These are phyloP conservation scores for Ceratobasidium sp. DNA, from an alignment of 1,284 basidiomycete genomes.

Conservation along the genomic window DNA sequence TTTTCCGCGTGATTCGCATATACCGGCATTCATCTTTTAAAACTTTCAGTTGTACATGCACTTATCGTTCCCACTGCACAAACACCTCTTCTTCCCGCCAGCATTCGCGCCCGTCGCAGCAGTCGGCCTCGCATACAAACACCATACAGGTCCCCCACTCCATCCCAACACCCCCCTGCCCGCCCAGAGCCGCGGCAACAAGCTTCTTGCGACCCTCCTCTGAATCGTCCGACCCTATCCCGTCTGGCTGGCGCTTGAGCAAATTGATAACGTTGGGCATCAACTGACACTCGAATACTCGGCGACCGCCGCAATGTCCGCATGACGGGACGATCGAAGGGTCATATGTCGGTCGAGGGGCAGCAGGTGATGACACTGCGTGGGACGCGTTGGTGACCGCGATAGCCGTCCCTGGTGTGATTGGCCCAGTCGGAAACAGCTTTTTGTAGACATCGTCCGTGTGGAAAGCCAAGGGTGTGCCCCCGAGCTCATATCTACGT, in stretches of 20 bases:
- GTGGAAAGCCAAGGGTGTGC: conserved; percentile 75
- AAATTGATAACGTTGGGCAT: conserved; percentile 87
- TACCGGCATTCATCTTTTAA: neutral
- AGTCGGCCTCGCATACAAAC: conserved; percentile 79
- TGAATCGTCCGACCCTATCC: conserved; percentile 45
- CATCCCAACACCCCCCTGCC: conserved; percentile 60
- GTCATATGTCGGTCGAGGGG: conserved; percentile 54
- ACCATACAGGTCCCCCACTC: conserved; percentile 86
- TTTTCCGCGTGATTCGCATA: neutral
- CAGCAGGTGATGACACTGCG: conserved; percentile 56
- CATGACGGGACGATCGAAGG: conserved; percentile 59
- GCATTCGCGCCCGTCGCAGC: conserved; percentile 60
- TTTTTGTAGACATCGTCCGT: conserved; percentile 68
- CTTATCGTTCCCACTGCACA: conserved; percentile 68
- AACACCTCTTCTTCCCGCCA: conserved; percentile 79
- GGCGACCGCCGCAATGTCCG: conserved; percentile 62
- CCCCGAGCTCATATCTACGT: conserved; percentile 75
- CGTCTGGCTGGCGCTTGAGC: conserved; percentile 50
- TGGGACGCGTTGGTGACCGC: conserved; percentile 61
- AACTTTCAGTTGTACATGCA: neutral
- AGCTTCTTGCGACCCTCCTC: conserved; percentile 64
- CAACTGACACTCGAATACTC: conserved; percentile 83
- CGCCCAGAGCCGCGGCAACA: conserved; percentile 61
- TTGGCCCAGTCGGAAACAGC: conserved; percentile 67
- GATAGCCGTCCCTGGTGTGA: conserved; percentile 55